Percentiles rank a stretch among this genome's conserved stretches.
Evolutionary conservation across 352 stramenopile genomes (phyloP).

Genomic region (Phytophthora cryptogea): DNA sequence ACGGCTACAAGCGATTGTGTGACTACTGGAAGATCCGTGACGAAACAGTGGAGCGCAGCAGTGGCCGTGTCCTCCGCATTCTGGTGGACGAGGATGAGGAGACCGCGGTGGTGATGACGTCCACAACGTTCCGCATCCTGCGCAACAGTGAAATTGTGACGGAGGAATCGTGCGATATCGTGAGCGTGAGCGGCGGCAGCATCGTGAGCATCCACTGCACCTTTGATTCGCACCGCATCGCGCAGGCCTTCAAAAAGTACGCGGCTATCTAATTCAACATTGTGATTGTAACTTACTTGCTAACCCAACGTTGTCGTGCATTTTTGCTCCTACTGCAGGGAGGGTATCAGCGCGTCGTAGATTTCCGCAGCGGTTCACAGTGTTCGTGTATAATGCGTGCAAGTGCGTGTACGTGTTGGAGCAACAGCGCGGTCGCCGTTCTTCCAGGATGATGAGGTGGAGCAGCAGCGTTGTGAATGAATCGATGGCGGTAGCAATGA

Average conservation of each 20-base stretch:
- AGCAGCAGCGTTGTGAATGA: slow-evolving; percentile 24
- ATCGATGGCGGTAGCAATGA: slow-evolving; percentile 17
- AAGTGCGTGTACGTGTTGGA: slow-evolving; percentile 35
- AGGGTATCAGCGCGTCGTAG: slow-evolving; percentile 81
- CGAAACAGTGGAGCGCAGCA: slow-evolving; percentile 83
- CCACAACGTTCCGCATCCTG: slow-evolving; percentile 86
- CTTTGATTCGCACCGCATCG: slow-evolving; percentile 86
- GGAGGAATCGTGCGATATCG: slow-evolving; percentile 86
- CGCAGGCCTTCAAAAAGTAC: slow-evolving; percentile 86
- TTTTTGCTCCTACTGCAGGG: slow-evolving; percentile 43
- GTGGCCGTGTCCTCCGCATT: slow-evolving; percentile 80
- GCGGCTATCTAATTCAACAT: slow-evolving; percentile 21
- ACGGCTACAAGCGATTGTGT: slow-evolving; percentile 85
- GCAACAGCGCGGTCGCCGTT: slow-evolving; percentile 17
- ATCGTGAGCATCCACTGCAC: slow-evolving; percentile 89
- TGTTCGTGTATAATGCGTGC: slow-evolving; percentile 40
- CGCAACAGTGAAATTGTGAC: slow-evolving; percentile 87
- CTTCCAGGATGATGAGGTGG: slow-evolving; percentile 9
- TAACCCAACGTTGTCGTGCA: slow-evolving; percentile 3
- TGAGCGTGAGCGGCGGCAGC: slow-evolving; percentile 71
- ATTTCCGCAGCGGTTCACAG: slow-evolving; percentile 21
- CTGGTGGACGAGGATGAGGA: slow-evolving; percentile 86
- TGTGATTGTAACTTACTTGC: not conserved
- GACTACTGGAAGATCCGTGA: slow-evolving; percentile 91
- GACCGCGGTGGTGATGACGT: slow-evolving; percentile 89